These are phyloP conservation scores for Fusarium odoratissimum DNA, from an alignment of 2,329 filamentous ascomycete species.

Conservation along the genomic window DNA sequence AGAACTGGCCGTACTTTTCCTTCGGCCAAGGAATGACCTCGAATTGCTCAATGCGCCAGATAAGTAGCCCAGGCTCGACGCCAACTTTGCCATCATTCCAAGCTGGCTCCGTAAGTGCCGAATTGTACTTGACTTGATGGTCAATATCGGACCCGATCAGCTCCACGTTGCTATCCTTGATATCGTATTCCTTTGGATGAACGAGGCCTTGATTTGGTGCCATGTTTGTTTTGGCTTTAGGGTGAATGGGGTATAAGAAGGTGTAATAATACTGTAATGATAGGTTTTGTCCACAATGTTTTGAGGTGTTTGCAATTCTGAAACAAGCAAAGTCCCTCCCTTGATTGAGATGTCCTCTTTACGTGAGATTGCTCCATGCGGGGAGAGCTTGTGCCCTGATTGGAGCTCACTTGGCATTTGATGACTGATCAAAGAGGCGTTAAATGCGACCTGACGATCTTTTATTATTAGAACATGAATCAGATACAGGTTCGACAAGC, in stretches of 20 bases:
- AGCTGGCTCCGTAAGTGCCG: conserved; percentile 72
- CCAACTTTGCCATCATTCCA: conserved; percentile 72
- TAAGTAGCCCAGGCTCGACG: conserved; percentile 62
- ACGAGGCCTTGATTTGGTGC: conserved; percentile 71
- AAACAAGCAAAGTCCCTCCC: not conserved
- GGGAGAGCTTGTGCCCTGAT: conserved; percentile 35
- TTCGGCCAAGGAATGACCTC: conserved; percentile 71
- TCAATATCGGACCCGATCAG: conserved; percentile 73
- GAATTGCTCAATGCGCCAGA: conserved; percentile 77
- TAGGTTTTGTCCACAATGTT: not conserved
- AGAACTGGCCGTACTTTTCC: conserved; percentile 68
- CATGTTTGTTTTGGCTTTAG: conserved; percentile 56
- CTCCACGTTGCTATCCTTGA: conserved; percentile 76
- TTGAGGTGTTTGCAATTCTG: conserved; percentile 1
- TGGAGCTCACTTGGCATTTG: conserved; percentile 26
- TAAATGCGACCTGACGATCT: conserved; percentile 9
- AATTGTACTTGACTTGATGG: conserved; percentile 75
- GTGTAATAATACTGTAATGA: not conserved
- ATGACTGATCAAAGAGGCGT: conserved; percentile 34
- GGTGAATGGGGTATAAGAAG: not conserved
- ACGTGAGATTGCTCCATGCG: conserved; percentile 35
- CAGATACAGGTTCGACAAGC: not conserved
- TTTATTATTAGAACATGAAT: conserved; percentile 22
- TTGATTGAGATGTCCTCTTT: conserved; percentile 4
- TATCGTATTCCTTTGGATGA: conserved; percentile 72